Evolutionary conservation across 805 yeast species (phyloP).

Genomic region (Kodamaea sagamina): DNA sequence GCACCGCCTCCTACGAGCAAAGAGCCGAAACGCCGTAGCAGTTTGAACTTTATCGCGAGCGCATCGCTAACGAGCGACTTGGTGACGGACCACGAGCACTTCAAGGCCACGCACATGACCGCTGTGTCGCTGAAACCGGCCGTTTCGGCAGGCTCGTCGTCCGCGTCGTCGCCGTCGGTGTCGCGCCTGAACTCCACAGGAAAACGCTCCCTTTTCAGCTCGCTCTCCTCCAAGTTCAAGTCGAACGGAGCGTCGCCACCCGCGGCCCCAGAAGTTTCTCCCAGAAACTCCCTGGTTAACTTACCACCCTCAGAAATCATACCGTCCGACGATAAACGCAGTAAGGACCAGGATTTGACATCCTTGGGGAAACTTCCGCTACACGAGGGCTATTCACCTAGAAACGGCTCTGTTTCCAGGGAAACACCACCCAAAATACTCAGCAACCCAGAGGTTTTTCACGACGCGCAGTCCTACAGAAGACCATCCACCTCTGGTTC

Average conservation of each 20-base stretch:
- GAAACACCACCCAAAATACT: too few relatives aligned
- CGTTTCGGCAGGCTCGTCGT: neutral
- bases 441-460: neutral
- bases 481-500: neutral
- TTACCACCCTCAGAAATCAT: neutral
- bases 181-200: slow-evolving; percentile 21
- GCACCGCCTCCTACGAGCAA: slow-evolving; percentile 1
- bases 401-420: slow-evolving; percentile 1
- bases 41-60: slow-evolving; percentile 8
- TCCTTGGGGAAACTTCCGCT: slow-evolving; percentile 4
- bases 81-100: slow-evolving; percentile 1
- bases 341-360: slow-evolving; percentile 1
- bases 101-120: neutral
- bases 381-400: slow-evolving; percentile 1
- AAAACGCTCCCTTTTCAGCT: slow-evolving; percentile 36
- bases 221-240: slow-evolving; percentile 44
- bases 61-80: slow-evolving; percentile 9
- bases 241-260: slow-evolving; percentile 5
- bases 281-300: neutral
- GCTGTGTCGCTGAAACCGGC: too few relatives aligned
- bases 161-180: slow-evolving; percentile 14
- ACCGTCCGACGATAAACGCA: slow-evolving; percentile 3
- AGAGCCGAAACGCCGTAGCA: slow-evolving; percentile 4
- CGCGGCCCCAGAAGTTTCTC: neutral
- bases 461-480: neutral